phyloP scores from a whole-genome alignment of 768 basidiomycete genomes.

The Crassisporium funariophilum region DNA sequence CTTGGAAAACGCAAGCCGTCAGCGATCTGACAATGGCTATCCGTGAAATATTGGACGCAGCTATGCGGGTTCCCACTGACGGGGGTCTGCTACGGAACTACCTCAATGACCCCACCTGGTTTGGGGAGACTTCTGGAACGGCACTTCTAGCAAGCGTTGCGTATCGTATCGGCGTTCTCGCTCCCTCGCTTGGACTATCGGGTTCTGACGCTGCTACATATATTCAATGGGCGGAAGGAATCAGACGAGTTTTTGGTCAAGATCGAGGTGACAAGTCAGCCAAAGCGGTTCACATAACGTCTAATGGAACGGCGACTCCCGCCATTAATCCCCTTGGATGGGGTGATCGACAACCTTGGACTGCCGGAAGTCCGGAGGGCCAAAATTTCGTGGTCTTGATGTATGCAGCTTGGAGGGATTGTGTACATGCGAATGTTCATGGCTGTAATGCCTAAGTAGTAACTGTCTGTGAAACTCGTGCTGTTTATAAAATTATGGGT shows the following conservation, averaged over 20 bases:
- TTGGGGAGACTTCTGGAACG: slow-evolving; percentile 47
- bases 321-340: slow-evolving; percentile 43
- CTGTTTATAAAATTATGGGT: no score
- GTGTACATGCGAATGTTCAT: slow-evolving; percentile 30
- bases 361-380: slow-evolving; percentile 41
- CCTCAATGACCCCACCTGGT: slow-evolving; percentile 37
- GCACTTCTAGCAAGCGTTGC: slow-evolving; percentile 39
- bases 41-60: slow-evolving; percentile 48
- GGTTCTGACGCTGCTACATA: slow-evolving; percentile 36
- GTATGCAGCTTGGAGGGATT: slow-evolving; percentile 46
- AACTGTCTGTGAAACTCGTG: no score
- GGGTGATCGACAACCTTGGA: slow-evolving; percentile 35
- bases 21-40: slow-evolving; percentile 36
- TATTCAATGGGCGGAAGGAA: slow-evolving; percentile 38
- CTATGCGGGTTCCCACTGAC: slow-evolving; percentile 32
- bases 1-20: no score
- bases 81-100: slow-evolving; percentile 45
- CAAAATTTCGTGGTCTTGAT: slow-evolving; percentile 41
- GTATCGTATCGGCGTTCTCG: slow-evolving; percentile 43
- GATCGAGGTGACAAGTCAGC: no score
- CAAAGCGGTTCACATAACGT: slow-evolving; percentile 34
- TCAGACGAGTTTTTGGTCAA: slow-evolving; percentile 29
- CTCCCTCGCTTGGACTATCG: slow-evolving; percentile 26
- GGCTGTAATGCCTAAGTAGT: no score
- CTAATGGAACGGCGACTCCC: slow-evolving; percentile 34